Conservation (phyloP, 2,329 filamentous ascomycete species). For the Arthrobotrys sinensis region DNA sequence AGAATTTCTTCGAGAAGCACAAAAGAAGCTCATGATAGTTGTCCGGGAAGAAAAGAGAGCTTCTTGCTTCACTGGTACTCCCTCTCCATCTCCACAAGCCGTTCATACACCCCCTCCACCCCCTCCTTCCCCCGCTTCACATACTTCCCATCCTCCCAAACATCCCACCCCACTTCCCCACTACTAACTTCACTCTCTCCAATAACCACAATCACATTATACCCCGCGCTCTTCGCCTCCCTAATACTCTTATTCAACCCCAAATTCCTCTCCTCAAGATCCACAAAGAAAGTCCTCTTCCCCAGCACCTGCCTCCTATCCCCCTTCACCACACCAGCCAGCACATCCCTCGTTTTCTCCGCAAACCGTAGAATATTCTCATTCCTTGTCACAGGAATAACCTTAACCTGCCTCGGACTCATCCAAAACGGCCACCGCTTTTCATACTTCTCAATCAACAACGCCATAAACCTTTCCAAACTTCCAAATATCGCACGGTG, state of each 20-base stretch:
- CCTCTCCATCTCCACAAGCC: slow-evolving; percentile 62
- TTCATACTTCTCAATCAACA: slow-evolving; percentile 86
- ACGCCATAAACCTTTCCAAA: slow-evolving; percentile 85
- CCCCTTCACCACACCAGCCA: slow-evolving; percentile 69
- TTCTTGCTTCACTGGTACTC: slow-evolving; percentile 39
- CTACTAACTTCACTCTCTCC: slow-evolving; percentile 77
- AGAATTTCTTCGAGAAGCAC: slow-evolving; percentile 9
- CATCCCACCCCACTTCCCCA: slow-evolving; percentile 71
- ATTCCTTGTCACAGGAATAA: slow-evolving; percentile 76
- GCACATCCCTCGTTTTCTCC: slow-evolving; percentile 67
- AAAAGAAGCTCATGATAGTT: slow-evolving; percentile 11
- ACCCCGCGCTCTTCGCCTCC: slow-evolving; percentile 80
- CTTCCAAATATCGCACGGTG: slow-evolving; percentile 89
- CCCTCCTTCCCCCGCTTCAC: slow-evolving; percentile 43
- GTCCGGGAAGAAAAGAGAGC: neutral
- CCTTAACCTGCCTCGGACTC: slow-evolving; percentile 80
- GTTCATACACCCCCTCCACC: slow-evolving; percentile 60
- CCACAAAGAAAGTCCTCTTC: slow-evolving; percentile 70
- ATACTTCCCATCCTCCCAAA: slow-evolving; percentile 57
- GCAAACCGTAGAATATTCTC: slow-evolving; percentile 73
- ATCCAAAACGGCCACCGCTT: slow-evolving; percentile 91
- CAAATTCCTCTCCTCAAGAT: slow-evolving; percentile 76
- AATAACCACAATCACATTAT: slow-evolving; percentile 81
- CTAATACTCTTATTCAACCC: slow-evolving; percentile 79
- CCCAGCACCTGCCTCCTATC: slow-evolving; percentile 51